Conservation (phyloP, 306 rosid genomes). For the Cercis canadensis region DNA sequence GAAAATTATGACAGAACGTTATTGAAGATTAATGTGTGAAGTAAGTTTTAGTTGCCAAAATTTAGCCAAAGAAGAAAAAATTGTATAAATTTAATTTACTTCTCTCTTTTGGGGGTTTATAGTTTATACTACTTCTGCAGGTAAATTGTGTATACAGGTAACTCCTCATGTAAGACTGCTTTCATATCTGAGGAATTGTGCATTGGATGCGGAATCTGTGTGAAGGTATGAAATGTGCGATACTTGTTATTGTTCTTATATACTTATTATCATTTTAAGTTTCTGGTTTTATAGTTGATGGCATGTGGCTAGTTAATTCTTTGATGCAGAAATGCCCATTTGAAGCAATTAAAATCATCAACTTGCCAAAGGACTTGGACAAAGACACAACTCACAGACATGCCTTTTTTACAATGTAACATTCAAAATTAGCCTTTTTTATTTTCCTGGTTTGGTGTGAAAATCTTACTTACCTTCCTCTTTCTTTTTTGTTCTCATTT, state of each 20-base stretch:
- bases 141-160: slow-evolving; percentile 91
- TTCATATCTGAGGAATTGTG: slow-evolving; percentile 95
- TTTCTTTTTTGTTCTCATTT: slow-evolving; percentile 3
- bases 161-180: slow-evolving; percentile 80
- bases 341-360: slow-evolving; percentile 94
- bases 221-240: slow-evolving; percentile 60
- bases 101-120: not conserved
- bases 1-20: too few relatives aligned
- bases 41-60: not conserved
- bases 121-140: slow-evolving; percentile 54
- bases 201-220: slow-evolving; percentile 98
- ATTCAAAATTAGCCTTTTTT: slow-evolving; percentile 3
- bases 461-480: not conserved
- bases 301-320: slow-evolving; percentile 19
- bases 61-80: not conserved
- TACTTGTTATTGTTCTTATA: not conserved
- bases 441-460: not conserved
- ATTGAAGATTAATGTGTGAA: not conserved
- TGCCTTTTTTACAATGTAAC: slow-evolving; percentile 91
- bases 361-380: slow-evolving; percentile 89
- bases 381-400: slow-evolving; percentile 95
- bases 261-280: not conserved
- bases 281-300: not conserved
- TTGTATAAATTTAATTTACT: not conserved
- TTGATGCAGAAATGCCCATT: slow-evolving; percentile 90